Percentiles rank a stretch among this genome's conserved stretches.
phyloP scores from a whole-genome alignment of 371 early-diverging fungal genomes.

The Synchytrium microbalum region DNA sequence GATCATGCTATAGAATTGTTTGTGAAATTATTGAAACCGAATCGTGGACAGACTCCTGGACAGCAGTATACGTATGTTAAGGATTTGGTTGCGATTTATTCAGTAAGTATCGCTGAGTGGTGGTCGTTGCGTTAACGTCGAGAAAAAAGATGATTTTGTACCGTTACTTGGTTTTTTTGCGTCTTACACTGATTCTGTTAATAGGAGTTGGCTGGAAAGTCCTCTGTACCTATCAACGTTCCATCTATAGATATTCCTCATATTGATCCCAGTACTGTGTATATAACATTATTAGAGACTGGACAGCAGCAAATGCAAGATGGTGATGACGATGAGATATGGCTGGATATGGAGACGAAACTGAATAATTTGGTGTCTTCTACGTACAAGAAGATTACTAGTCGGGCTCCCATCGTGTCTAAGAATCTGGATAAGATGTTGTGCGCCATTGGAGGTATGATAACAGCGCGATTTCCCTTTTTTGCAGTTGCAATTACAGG shows the following conservation, averaged over 20 bases:
- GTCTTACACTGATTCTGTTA: too few species aligned
- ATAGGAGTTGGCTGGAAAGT: background rate
- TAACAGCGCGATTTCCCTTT: background rate
- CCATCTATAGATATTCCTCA: background rate
- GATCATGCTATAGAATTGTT: constrained; percentile 42
- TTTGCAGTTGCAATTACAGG: background rate
- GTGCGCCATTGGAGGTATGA: constrained; percentile 65
- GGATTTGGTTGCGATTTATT: background rate
- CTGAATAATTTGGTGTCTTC: background rate
- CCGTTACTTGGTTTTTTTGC: too few species aligned
- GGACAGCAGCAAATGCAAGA: constrained; percentile 8
- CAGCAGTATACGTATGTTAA: constrained; percentile 1
- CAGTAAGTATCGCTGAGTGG: too few species aligned
- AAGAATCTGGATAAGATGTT: constrained; percentile 43
- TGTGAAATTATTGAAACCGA: constrained; percentile 54
- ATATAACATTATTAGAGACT: background rate
- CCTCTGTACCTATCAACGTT: background rate
- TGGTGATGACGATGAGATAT: background rate
- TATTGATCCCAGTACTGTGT: background rate
- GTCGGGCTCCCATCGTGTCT: background rate
- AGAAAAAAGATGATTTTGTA: too few species aligned
- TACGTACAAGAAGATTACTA: background rate
- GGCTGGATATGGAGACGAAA: background rate
- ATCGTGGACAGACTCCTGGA: constrained; percentile 15
- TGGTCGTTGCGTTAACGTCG: too few species aligned